Evolutionary conservation across 1,284 basidiomycete genomes (phyloP).

Genomic region (Neolentinus lepideus): DNA sequence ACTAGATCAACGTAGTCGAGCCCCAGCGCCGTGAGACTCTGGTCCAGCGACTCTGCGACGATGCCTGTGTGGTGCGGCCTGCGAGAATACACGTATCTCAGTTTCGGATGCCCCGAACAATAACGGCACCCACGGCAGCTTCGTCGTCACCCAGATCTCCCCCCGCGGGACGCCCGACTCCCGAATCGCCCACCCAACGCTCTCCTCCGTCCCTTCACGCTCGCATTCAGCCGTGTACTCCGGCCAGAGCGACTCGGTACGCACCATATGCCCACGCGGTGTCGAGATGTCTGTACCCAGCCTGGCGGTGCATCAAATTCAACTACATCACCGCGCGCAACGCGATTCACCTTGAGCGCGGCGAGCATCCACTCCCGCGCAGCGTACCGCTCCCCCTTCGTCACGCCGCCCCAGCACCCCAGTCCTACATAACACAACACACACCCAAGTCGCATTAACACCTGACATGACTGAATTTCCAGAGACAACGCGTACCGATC

Average conservation of each 20-base stretch:
- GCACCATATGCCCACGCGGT: constrained; percentile 23
- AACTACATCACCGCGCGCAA: not conserved
- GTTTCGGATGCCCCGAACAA: too few species aligned
- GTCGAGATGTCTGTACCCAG: constrained; percentile 22
- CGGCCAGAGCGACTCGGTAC: not conserved
- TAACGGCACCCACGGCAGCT: constrained; percentile 21
- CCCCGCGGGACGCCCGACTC: constrained; percentile 31
- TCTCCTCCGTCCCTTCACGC: constrained; percentile 26
- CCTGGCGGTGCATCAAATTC: constrained; percentile 8
- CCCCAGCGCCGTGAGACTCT: constrained; percentile 20
- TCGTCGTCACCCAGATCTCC: constrained; percentile 35
- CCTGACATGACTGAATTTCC: too few species aligned
- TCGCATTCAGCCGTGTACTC: not conserved
- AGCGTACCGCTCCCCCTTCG: constrained; percentile 15
- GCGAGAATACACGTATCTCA: too few species aligned
- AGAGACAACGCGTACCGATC: too few species aligned
- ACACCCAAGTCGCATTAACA: too few species aligned
- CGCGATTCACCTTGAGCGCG: constrained; percentile 16
- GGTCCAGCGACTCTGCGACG: constrained; percentile 21
- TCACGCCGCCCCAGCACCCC: constrained; percentile 21
- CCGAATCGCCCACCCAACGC: constrained; percentile 34
- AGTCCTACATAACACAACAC: constrained; percentile 13
- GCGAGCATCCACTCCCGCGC: constrained; percentile 18
- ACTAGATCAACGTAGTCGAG: constrained; percentile 26
- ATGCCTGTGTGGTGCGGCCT: constrained; percentile 18